These are phyloP conservation scores for Neohortaea acidophila DNA, from an alignment of 495 filamentous ascomycete species.

Conservation along the genomic window DNA sequence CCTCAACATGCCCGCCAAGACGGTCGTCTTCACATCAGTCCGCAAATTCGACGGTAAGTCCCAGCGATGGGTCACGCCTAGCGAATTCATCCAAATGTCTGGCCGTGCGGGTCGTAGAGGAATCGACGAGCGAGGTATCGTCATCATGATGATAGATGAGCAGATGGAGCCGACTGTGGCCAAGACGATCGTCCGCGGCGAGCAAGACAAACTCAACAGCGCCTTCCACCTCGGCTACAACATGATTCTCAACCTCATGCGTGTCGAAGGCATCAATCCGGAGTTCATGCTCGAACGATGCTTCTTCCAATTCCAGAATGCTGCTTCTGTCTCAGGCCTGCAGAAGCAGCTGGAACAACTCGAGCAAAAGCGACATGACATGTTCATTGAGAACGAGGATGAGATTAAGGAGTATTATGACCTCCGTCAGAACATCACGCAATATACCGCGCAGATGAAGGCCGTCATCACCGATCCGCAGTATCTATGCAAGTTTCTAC, in stretches of 20 bases:
- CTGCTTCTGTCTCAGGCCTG: conserved; percentile 61
- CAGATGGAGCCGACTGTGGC: conserved; percentile 90
- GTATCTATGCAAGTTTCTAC: conserved; percentile 64
- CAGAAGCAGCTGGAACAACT: conserved; percentile 65
- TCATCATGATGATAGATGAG: conserved; percentile 98
- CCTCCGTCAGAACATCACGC: conserved; percentile 64
- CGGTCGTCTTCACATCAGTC: conserved; percentile 92
- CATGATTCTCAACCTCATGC: conserved; percentile 91
- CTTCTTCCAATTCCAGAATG: conserved; percentile 96
- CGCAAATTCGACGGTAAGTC: conserved; percentile 83
- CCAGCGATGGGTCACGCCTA: conserved; percentile 74
- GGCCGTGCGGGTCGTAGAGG: conserved; percentile 90
- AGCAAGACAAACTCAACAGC: conserved; percentile 92
- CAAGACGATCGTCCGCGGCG: conserved; percentile 85
- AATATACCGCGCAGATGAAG: conserved; percentile 70
- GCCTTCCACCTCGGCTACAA: conserved; percentile 98
- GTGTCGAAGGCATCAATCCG: conserved; percentile 90
- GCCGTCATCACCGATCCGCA: conserved; percentile 79
- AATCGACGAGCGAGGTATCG: conserved; percentile 93
- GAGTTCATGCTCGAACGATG: conserved; percentile 94
- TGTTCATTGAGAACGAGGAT: conserved; percentile 68
- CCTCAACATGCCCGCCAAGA: conserved; percentile 97
- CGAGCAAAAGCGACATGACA: conserved; percentile 52
- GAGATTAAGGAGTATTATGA: conserved; percentile 87
- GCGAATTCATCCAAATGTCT: conserved; percentile 97